A percentile compares a stretch with the other conserved stretches of the same genome.
Conservation (phyloP, 768 basidiomycete species). For the Trametes meyenii region DNA sequence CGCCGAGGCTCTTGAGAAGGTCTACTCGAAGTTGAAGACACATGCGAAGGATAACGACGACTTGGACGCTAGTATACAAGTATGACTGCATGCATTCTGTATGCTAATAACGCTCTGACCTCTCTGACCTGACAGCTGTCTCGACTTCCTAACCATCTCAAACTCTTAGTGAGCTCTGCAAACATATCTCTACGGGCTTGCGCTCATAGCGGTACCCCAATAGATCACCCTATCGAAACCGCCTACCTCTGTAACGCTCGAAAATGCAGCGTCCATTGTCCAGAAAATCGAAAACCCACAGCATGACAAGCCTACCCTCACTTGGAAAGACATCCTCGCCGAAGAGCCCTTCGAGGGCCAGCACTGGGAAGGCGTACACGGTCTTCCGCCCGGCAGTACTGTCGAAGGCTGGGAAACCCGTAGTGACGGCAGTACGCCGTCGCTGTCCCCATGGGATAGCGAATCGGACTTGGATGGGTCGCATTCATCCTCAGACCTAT, state of each 20-base stretch:
- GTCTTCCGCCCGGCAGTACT: slow-evolving; percentile 50
- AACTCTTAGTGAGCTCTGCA: slow-evolving; percentile 58
- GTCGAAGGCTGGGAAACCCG: slow-evolving; percentile 47
- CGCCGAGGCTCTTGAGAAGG: slow-evolving; percentile 60
- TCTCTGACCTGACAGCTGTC: slow-evolving; percentile 43
- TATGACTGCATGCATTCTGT: slow-evolving; percentile 26
- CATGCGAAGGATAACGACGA: slow-evolving; percentile 53
- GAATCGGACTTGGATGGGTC: slow-evolving; percentile 22
- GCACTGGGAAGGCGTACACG: slow-evolving; percentile 81
- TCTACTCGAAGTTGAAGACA: slow-evolving; percentile 54
- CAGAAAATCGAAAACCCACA: slow-evolving; percentile 50
- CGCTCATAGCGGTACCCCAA: neutral
- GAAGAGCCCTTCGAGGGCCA: slow-evolving; percentile 87
- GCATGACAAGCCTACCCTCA: slow-evolving; percentile 45
- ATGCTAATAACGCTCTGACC: slow-evolving; percentile 7
- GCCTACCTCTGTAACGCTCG: slow-evolving; percentile 50
- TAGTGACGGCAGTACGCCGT: slow-evolving; percentile 63
- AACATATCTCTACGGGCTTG: neutral
- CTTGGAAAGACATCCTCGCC: slow-evolving; percentile 78
- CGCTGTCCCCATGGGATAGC: slow-evolving; percentile 56
- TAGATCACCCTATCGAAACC: slow-evolving; percentile 62
- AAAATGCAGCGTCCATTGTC: slow-evolving; percentile 57
- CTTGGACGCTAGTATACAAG: slow-evolving; percentile 69
- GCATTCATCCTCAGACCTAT: slow-evolving; percentile 25
- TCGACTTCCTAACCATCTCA: slow-evolving; percentile 70